Evolutionary conservation across 805 yeast genomes (phyloP).

Genomic region (Metschnikowia chrysomelidarum): DNA sequence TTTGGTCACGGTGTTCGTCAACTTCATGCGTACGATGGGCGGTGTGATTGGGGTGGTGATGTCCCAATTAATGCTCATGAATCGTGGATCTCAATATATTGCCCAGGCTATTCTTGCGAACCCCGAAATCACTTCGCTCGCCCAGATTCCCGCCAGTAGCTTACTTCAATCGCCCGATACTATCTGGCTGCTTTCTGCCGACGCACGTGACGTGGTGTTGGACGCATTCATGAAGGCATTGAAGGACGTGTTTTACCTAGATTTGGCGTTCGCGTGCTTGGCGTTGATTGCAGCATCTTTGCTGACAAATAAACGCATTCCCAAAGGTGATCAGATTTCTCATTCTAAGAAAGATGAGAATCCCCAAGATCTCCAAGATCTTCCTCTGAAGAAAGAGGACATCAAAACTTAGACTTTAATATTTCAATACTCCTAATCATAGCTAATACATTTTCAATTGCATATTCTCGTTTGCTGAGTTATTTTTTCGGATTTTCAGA

Average conservation of each 20-base stretch:
- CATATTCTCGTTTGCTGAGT: too few species aligned
- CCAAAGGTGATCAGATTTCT: slow-evolving; percentile 13
- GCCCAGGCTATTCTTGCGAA: slow-evolving; percentile 5
- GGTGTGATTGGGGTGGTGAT: slow-evolving; percentile 32
- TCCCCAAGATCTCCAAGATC: too few species aligned
- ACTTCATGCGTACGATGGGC: slow-evolving; percentile 31
- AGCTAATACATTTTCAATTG: too few species aligned
- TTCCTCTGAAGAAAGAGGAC: slow-evolving; percentile 1
- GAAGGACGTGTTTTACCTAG: slow-evolving; percentile 18
- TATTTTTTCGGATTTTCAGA: too few species aligned
- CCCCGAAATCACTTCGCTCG: slow-evolving; percentile 6
- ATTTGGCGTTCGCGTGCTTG: slow-evolving; percentile 17
- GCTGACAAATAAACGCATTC: slow-evolving; percentile 17
- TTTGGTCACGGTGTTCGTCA: slow-evolving; percentile 32
- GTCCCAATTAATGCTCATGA: slow-evolving; percentile 30
- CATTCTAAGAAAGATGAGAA: slow-evolving; percentile 8
- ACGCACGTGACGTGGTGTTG: slow-evolving; percentile 22
- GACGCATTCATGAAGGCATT: slow-evolving; percentile 23
- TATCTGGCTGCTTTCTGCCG: slow-evolving; percentile 25
- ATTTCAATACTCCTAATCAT: too few species aligned
- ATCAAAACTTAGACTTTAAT: not conserved
- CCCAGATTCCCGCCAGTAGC: slow-evolving; percentile 8
- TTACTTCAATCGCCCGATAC: slow-evolving; percentile 25
- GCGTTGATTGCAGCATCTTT: slow-evolving; percentile 14
- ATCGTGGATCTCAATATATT: slow-evolving; percentile 14